Percentiles rank a stretch among this genome's conserved stretches.
Evolutionary conservation across 1,284 basidiomycete species (phyloP).

Genomic region (Takashimella koratensis): DNA sequence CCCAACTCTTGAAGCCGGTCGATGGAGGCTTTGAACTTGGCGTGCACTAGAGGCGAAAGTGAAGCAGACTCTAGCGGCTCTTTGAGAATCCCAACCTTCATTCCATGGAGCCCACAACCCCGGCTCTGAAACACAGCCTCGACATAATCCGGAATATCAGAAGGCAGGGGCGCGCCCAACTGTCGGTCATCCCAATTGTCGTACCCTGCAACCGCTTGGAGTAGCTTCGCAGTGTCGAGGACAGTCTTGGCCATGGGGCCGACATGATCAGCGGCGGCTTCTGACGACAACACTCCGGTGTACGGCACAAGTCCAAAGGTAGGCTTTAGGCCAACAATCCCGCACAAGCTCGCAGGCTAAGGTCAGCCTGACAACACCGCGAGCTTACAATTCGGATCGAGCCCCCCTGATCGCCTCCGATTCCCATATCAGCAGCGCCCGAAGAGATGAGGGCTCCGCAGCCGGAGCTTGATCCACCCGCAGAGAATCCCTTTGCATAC

Average conservation of each 20-base stretch:
- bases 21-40: not conserved
- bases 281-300: slow-evolving; percentile 50
- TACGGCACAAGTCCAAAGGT: slow-evolving; percentile 53
- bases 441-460: slow-evolving; percentile 49
- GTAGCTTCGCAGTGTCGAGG: slow-evolving; percentile 47
- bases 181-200: slow-evolving; percentile 52
- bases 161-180: slow-evolving; percentile 47
- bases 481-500: slow-evolving; percentile 48
- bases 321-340: slow-evolving; percentile 52
- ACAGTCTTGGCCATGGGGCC: slow-evolving; percentile 51
- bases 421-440: slow-evolving; percentile 49
- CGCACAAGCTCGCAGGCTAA: slow-evolving; percentile 49
- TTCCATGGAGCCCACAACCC: slow-evolving; percentile 5
- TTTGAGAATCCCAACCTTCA: slow-evolving; percentile 48
- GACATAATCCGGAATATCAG: slow-evolving; percentile 45
- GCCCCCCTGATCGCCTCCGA: slow-evolving; percentile 54
- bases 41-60: not conserved
- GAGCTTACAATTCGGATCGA: slow-evolving; percentile 48
- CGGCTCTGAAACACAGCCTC: not conserved
- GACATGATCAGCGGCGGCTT: slow-evolving; percentile 22
- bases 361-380: not conserved
- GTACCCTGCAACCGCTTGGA: slow-evolving; percentile 50
- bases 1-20: not conserved
- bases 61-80: slow-evolving; percentile 38
- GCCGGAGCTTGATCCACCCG: slow-evolving; percentile 51